These are phyloP conservation scores for Penicillium decumbens DNA, from an alignment of 2,329 filamentous ascomycete genomes.

Conservation along the genomic window DNA sequence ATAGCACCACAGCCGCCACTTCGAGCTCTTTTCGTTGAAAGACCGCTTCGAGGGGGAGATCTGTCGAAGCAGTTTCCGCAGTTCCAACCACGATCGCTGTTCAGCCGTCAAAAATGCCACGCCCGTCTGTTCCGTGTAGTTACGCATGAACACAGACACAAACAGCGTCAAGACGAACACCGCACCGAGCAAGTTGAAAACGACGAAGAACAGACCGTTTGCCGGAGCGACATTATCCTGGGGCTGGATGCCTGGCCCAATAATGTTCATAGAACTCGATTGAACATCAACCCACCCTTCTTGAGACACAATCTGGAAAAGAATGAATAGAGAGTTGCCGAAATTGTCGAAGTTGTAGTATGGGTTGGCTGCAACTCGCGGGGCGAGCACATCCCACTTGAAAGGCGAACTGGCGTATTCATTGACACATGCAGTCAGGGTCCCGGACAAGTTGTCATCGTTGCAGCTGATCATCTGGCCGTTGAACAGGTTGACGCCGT, in stretches of 20 bases:
- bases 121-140: constrained; percentile 97
- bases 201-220: constrained; percentile 89
- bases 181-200: constrained; percentile 92
- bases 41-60: constrained; percentile 93
- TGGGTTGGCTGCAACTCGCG: constrained; percentile 72
- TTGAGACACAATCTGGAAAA: constrained; percentile 98
- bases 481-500: constrained; percentile 87
- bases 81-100: constrained; percentile 92
- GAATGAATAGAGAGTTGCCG: constrained; percentile 84
- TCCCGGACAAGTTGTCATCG: constrained; percentile 57
- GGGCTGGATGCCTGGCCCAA: constrained; percentile 70
- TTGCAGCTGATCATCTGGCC: constrained; percentile 78
- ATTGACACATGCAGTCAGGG: constrained; percentile 67
- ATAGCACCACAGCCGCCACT: constrained; percentile 91
- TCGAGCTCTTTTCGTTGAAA: constrained; percentile 67
- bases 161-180: constrained; percentile 97
- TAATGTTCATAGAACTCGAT: constrained; percentile 76
- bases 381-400: constrained; percentile 79
- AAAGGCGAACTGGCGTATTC: constrained; percentile 75
- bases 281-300: constrained; percentile 98
- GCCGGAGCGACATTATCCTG: constrained; percentile 64
- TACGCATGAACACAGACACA: constrained; percentile 99
- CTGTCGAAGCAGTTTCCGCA: constrained; percentile 85
- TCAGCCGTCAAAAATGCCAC: constrained; percentile 94
- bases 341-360: constrained; percentile 95